A percentile compares a stretch with the other conserved stretches of the same genome.
phyloP scores from a whole-genome alignment of 768 basidiomycete genomes.

The Serendipita indica region DNA sequence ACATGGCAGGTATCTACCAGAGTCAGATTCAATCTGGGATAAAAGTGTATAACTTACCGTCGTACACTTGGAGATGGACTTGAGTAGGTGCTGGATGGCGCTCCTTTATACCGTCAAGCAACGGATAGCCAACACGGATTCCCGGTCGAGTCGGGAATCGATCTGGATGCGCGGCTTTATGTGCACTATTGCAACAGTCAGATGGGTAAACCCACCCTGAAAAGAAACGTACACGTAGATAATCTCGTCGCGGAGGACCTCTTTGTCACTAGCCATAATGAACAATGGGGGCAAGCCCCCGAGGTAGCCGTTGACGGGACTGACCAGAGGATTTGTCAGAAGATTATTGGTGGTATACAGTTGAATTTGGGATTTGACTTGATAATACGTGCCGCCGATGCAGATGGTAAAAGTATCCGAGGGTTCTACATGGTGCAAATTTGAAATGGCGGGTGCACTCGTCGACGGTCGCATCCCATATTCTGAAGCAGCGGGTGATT shows the following conservation, averaged over 20 bases:
- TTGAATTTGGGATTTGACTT: conserved; percentile 52
- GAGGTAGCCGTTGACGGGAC: conserved; percentile 60
- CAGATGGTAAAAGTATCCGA: not conserved
- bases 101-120: conserved; percentile 22
- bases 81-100: conserved; percentile 36
- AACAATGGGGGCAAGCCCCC: conserved; percentile 83
- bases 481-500: conserved; percentile 4
- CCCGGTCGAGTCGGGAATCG: conserved; percentile 48
- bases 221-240: conserved; percentile 47
- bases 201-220: not conserved
- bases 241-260: conserved; percentile 84
- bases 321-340: conserved; percentile 58
- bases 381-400: conserved; percentile 16
- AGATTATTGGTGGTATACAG: conserved; percentile 73
- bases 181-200: conserved; percentile 34
- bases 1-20: conserved; percentile 60
- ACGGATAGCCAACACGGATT: conserved; percentile 23
- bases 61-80: conserved; percentile 88
- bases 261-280: conserved; percentile 75
- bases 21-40: conserved; percentile 6
- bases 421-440: conserved; percentile 23
- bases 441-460: conserved; percentile 14
- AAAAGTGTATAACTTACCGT: conserved; percentile 34
- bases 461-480: conserved; percentile 9
- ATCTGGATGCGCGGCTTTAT: conserved; percentile 78